Percentiles rank a stretch among this genome's conserved stretches.
Evolutionary conservation across 1,284 basidiomycete species (phyloP).

Genomic region (Ustilago vetiveriae): DNA sequence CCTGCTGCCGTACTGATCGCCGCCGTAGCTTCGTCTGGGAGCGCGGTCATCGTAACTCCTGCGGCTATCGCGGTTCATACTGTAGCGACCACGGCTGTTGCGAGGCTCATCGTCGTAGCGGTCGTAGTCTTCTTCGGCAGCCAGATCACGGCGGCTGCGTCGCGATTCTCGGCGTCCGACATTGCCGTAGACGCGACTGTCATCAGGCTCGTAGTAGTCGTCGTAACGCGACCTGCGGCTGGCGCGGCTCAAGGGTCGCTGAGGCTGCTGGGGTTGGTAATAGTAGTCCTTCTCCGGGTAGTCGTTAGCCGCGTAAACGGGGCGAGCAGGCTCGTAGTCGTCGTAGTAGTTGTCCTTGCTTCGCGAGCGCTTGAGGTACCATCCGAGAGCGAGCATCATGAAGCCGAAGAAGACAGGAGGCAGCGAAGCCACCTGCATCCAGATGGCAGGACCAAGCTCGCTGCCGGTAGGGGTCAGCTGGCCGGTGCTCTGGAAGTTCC

Average conservation of each 20-base stretch:
- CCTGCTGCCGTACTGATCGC: slow-evolving; percentile 35
- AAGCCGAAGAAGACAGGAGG: slow-evolving; percentile 56
- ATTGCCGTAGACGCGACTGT: slow-evolving; percentile 42
- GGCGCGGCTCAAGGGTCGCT: slow-evolving; percentile 37
- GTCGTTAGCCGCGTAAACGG: slow-evolving; percentile 26
- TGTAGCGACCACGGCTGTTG: slow-evolving; percentile 1
- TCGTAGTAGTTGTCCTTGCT: slow-evolving; percentile 44
- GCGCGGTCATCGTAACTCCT: slow-evolving; percentile 43
- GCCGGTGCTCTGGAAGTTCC: slow-evolving; percentile 21
- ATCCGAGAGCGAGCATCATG: slow-evolving; percentile 47
- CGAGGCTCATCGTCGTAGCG: slow-evolving; percentile 7
- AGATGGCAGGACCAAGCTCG: slow-evolving; percentile 52
- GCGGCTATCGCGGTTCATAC: slow-evolving; percentile 18
- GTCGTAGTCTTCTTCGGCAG: slow-evolving; percentile 22
- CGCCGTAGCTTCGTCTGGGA: slow-evolving; percentile 30
- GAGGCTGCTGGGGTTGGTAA: slow-evolving; percentile 19
- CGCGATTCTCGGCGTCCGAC: slow-evolving; percentile 34
- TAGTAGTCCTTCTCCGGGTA: slow-evolving; percentile 32
- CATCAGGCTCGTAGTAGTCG: slow-evolving; percentile 46
- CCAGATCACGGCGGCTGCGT: slow-evolving; percentile 8
- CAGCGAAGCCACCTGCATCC: slow-evolving; percentile 58
- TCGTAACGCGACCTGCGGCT: slow-evolving; percentile 44
- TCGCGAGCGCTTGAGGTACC: slow-evolving; percentile 43
- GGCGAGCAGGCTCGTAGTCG: slow-evolving; percentile 44
- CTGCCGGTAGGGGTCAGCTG: slow-evolving; percentile 8